Conservation (phyloP, 192 early-diverging fungal species). For the Coemansia sp. region DNA sequence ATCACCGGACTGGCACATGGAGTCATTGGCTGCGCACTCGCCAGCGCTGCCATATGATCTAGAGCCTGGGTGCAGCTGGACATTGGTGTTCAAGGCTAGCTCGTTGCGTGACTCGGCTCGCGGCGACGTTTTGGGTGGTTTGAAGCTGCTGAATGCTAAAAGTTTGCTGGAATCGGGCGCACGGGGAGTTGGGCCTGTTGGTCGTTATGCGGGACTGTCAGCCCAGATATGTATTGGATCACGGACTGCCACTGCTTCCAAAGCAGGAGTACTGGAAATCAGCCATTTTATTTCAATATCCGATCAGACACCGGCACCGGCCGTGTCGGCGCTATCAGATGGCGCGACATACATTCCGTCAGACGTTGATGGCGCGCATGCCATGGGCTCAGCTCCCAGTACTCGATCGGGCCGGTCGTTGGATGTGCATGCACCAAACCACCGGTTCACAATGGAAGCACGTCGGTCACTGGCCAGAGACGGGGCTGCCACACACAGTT, state of each 20-base stretch:
- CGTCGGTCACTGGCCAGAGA: background rate
- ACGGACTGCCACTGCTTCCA: background rate
- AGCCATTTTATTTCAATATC: background rate
- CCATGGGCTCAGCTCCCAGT: background rate
- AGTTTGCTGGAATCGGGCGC: background rate
- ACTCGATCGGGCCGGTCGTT: constrained; percentile 11
- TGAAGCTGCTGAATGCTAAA: constrained; percentile 20
- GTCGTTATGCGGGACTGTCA: background rate
- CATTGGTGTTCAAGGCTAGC: constrained; percentile 21
- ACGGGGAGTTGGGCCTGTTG: background rate
- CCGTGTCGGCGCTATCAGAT: background rate
- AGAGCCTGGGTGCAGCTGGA: constrained; percentile 13
- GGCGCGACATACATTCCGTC: background rate
- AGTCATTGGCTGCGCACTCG: constrained; percentile 13
- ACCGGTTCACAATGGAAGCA: background rate
- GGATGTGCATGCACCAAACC: background rate
- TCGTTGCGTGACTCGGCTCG: constrained; percentile 3
- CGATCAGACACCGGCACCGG: background rate
- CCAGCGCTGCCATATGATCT: constrained; percentile 11
- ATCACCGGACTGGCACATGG: constrained; percentile 32
- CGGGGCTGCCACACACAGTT: background rate
- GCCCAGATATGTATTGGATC: background rate
- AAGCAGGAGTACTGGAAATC: background rate
- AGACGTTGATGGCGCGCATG: background rate
- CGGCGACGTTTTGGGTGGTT: background rate